phyloP scores from a whole-genome alignment of 768 basidiomycete species.

The Kwoniella europaea region DNA sequence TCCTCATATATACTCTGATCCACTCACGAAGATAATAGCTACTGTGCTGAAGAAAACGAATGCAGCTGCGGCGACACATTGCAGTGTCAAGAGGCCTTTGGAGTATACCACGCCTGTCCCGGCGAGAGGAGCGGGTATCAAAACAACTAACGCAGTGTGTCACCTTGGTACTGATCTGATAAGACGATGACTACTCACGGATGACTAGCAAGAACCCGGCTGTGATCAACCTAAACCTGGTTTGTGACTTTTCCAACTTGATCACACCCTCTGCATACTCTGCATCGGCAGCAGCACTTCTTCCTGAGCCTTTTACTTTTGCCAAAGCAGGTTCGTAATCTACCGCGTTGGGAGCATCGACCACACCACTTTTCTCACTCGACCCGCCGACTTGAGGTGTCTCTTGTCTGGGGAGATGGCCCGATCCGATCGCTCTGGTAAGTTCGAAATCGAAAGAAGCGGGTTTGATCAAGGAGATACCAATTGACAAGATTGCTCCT shows the following conservation, averaged over 20 bases:
- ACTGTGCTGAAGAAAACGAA: conserved; percentile 18
- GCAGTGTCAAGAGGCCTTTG: conserved; percentile 18
- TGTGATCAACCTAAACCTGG: conserved; percentile 14
- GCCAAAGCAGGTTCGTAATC: conserved; percentile 19
- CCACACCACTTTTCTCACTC: neutral
- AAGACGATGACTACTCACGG: conserved; percentile 1
- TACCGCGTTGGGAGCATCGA: neutral
- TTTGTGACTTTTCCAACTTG: conserved; percentile 16
- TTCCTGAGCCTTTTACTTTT: conserved; percentile 13
- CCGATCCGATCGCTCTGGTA: conserved; percentile 15
- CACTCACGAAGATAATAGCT: conserved; percentile 16
- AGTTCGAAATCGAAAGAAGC: conserved; percentile 24
- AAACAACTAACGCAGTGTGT: conserved; percentile 1
- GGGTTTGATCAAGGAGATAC: conserved; percentile 9
- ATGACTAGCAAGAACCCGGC: conserved; percentile 14
- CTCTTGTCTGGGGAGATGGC: neutral
- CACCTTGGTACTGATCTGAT: neutral
- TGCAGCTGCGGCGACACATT: conserved; percentile 17
- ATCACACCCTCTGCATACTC: conserved; percentile 17
- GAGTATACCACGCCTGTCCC: conserved; percentile 17
- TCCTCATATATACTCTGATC: neutral
- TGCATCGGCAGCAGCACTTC: conserved; percentile 13
- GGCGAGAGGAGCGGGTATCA: conserved; percentile 20
- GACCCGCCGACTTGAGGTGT: neutral
- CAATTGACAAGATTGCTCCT: conserved; percentile 21